Evolutionary conservation across 2,329 filamentous ascomycete species (phyloP).

Genomic region (Truncatella angustata): DNA sequence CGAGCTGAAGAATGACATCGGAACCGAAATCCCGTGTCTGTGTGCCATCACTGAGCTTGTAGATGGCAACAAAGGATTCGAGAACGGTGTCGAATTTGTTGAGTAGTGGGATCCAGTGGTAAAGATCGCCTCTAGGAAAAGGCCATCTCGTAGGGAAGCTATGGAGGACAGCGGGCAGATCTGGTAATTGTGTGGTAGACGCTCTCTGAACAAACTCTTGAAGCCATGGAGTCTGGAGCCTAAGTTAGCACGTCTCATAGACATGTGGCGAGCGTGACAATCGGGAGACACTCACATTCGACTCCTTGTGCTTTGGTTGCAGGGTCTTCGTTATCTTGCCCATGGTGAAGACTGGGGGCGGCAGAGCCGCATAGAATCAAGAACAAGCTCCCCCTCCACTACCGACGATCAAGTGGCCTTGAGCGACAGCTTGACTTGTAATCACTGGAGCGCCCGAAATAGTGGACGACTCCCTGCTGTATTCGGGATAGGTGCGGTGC

Average conservation of each 20-base stretch:
- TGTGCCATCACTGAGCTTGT: constrained; percentile 76
- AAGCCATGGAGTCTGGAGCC: constrained; percentile 76
- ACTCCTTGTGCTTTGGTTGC: constrained; percentile 66
- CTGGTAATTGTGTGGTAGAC: constrained; percentile 66
- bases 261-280: constrained; percentile 3
- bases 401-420: constrained; percentile 37
- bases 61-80: constrained; percentile 76
- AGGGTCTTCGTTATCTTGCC: constrained; percentile 67
- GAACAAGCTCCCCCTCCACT: constrained; percentile 57
- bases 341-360: constrained; percentile 58
- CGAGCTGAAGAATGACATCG: constrained; percentile 54
- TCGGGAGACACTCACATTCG: constrained; percentile 50
- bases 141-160: constrained; percentile 89
- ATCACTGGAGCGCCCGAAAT: constrained; percentile 25
- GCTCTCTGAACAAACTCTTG: constrained; percentile 74
- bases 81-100: constrained; percentile 92
- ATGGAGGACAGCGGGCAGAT: constrained; percentile 73
- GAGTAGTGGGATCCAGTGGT: constrained; percentile 94
- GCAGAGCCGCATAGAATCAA: constrained; percentile 52
- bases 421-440: constrained; percentile 36
- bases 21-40: constrained; percentile 75
- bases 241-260: neutral
- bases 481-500: neutral
- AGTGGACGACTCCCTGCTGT: constrained; percentile 24
- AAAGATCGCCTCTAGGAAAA: constrained; percentile 91